These are phyloP conservation scores for Paxillus involutus DNA, from an alignment of 768 basidiomycete species.

Conservation along the genomic window DNA sequence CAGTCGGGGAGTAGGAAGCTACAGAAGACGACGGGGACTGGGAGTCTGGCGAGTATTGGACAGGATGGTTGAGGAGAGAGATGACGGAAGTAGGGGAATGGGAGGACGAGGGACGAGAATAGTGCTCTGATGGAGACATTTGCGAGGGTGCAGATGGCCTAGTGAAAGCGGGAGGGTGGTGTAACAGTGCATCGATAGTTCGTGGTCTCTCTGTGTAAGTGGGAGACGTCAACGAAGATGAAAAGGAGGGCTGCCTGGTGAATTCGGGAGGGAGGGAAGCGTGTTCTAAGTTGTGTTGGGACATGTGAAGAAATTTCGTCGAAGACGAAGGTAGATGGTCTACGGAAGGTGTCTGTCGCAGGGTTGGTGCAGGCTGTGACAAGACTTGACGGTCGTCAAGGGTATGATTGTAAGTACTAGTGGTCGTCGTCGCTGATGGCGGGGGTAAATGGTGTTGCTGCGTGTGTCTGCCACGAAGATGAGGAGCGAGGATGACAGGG, in stretches of 20 bases:
- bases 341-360: not conserved
- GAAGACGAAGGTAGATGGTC: not conserved
- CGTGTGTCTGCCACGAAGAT: conserved; percentile 22
- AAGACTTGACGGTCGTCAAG: not conserved
- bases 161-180: conserved; percentile 9
- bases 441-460: conserved; percentile 9
- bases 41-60: not conserved
- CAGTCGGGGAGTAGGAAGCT: not conserved
- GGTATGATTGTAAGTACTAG: not conserved
- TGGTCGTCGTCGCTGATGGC: not conserved
- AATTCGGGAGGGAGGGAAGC: not conserved
- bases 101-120: conserved; percentile 15
- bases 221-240: not conserved
- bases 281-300: not conserved
- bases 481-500: conserved; percentile 33
- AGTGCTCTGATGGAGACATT: not conserved
- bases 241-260: not conserved
- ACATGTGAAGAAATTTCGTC: not conserved
- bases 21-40: not conserved
- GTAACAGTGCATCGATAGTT: conserved; percentile 20
- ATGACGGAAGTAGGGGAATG: conserved; percentile 18
- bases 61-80: conserved; percentile 2
- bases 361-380: not conserved
- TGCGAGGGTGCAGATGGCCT: not conserved
- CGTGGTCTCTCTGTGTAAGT: conserved; percentile 7